Percentiles rank a stretch among this genome's conserved stretches.
These are phyloP conservation scores for Tremella fuciformis DNA, from an alignment of 768 basidiomycete genomes.

Conservation along the genomic window DNA sequence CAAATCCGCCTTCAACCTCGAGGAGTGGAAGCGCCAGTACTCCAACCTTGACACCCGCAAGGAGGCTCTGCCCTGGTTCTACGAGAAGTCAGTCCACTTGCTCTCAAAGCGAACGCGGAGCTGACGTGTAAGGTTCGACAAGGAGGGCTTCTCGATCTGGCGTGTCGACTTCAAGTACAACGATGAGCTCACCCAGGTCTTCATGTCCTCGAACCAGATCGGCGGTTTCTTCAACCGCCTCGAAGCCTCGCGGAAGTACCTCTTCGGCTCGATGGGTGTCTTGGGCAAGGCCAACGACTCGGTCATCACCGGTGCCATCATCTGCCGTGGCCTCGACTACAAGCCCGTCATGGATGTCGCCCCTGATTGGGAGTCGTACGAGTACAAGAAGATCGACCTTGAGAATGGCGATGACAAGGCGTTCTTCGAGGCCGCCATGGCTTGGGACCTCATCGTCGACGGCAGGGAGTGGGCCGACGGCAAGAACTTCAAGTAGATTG, in stretches of 20 bases:
- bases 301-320: constrained; percentile 74
- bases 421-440: constrained; percentile 87
- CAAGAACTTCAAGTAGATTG: constrained; percentile 52
- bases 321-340: constrained; percentile 68
- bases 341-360: constrained; percentile 46
- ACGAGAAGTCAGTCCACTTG: constrained; percentile 68
- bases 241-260: constrained; percentile 93
- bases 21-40: constrained; percentile 97
- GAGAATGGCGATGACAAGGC: constrained; percentile 70
- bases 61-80: constrained; percentile 92
- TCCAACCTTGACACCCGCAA: constrained; percentile 97
- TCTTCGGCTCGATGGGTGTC: constrained; percentile 90
- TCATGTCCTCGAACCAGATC: constrained; percentile 91
- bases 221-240: constrained; percentile 95
- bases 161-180: constrained; percentile 96
- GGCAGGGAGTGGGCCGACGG: constrained; percentile 84
- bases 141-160: constrained; percentile 84
- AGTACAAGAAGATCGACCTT: constrained; percentile 73
- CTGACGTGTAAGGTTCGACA: constrained; percentile 65
- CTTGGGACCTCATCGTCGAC: constrained; percentile 86
- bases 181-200: constrained; percentile 81
- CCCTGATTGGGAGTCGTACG: constrained; percentile 68
- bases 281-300: constrained; percentile 76
- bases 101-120: neutral
- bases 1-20: constrained; percentile 54